phyloP scores from a whole-genome alignment of 139 green algal species.

The Chlamydomonas sp. region DNA sequence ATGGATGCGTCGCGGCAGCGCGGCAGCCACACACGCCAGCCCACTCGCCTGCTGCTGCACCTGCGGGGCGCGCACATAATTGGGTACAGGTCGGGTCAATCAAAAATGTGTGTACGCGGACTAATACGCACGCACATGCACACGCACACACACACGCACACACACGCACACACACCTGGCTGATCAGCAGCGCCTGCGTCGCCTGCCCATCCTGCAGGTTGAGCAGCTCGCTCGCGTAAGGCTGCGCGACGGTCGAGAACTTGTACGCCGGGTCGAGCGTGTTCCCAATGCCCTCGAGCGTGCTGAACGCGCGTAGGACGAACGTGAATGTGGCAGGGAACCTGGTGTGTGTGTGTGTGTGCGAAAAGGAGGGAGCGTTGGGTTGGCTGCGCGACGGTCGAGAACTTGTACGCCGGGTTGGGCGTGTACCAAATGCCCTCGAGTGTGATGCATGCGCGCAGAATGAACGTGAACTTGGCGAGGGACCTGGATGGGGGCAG shows the following conservation, averaged over 20 bases:
- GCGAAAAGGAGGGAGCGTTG: too few relatives aligned
- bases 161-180: too few relatives aligned
- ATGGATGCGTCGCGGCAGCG: background rate
- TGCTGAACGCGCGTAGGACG: conserved; percentile 78
- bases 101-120: too few relatives aligned
- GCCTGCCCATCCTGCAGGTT: conserved; percentile 17
- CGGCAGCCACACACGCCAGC: conserved; percentile 14
- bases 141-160: too few relatives aligned
- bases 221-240: conserved; percentile 63
- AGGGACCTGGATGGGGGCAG: conserved; percentile 43
- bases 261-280: conserved; percentile 62
- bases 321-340: conserved; percentile 86
- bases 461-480: conserved; percentile 82
- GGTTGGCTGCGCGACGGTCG: conserved; percentile 50
- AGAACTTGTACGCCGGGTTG: conserved; percentile 67
- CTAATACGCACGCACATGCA: too few relatives aligned
- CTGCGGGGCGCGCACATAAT: too few relatives aligned
- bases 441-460: conserved; percentile 76
- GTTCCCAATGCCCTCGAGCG: conserved; percentile 58
- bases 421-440: conserved; percentile 54
- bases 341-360: conserved; percentile 2
- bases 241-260: conserved; percentile 56
- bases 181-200: conserved; percentile 3
- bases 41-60: conserved; percentile 39
- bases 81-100: too few relatives aligned